Evolutionary conservation across 805 yeast genomes (phyloP), one percentile per base, ranked within the genome.

Genomic region (Isabelozyma rhagii): DNA sequence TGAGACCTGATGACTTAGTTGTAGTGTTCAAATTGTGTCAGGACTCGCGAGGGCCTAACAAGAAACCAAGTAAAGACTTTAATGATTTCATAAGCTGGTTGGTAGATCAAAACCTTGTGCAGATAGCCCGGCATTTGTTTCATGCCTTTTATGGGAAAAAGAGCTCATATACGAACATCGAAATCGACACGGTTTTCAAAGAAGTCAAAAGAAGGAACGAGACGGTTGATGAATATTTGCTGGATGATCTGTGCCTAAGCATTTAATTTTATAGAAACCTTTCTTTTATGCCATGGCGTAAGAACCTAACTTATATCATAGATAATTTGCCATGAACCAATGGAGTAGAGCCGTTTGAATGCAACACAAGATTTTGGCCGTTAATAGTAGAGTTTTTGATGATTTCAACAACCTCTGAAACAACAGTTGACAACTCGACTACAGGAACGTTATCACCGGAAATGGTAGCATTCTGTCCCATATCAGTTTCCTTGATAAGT

Each of bases 401-500:
- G 0, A 64, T 49, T 3, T 54, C 50, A n/a, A 64, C 43, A 1
- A 56, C 52, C n/a, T 60, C 59, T 3, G 61, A 51, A 3, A 65
- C 66, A n/a, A 72, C 78, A 9, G 44, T 54, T 2, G 56, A 55
- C 44, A 72, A 49, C 3, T 63, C 29, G 1, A 71, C 67, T 4
- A 55, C 47, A 2, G 58, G 53, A 5, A 68, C 45, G 13, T 52
- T 55, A 8, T 52, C 52, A 18, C 58, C 60, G 8, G 64, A 44
- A 9, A 58, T 51, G 2, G 57, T 57, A 3, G 61, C 78, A 0
- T 55, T 50, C 8, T 63, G 49, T 0, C 84, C 85, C 83, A 89
- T 88, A 4, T 79, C 87, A 0, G 96, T 89, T 25, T 80, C 86
- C 5, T 66, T 68, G 1, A 84, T 73, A 29, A 87, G 67, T 0